Evolutionary conservation across 768 basidiomycete species (phyloP).

Genomic region (Tulasnella sp.): DNA sequence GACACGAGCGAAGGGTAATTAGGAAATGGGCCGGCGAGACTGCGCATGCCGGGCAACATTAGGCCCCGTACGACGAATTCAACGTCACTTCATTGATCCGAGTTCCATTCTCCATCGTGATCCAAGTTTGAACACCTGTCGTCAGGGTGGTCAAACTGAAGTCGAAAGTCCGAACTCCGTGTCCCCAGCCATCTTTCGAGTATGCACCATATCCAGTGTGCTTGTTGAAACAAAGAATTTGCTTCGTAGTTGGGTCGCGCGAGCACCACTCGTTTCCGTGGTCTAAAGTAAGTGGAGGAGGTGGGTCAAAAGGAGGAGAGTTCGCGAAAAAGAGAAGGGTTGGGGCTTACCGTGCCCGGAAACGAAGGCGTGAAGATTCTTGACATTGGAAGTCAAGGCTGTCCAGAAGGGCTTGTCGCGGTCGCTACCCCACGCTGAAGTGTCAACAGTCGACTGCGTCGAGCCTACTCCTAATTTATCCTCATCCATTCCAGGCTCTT

Average conservation of each 20-base stretch:
- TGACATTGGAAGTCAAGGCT: constrained; percentile 52
- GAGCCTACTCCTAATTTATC: constrained; percentile 45
- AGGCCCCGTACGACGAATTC: constrained; percentile 24
- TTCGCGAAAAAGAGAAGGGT: neutral
- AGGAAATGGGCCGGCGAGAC: no score
- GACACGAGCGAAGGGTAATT: no score
- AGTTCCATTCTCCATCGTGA: constrained; percentile 57
- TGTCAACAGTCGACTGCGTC: constrained; percentile 50
- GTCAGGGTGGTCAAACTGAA: constrained; percentile 51
- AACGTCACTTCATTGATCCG: constrained; percentile 53
- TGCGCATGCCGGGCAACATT: neutral
- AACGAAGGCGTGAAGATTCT: constrained; percentile 62
- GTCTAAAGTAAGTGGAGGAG: constrained; percentile 41
- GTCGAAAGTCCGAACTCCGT: constrained; percentile 60
- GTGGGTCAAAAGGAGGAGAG: neutral
- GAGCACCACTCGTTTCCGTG: constrained; percentile 80
- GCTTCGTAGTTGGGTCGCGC: constrained; percentile 55
- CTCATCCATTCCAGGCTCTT: constrained; percentile 48
- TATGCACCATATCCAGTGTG: constrained; percentile 76
- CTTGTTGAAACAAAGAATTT: constrained; percentile 73
- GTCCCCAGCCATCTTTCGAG: constrained; percentile 50
- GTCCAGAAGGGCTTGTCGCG: constrained; percentile 62
- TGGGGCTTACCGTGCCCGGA: constrained; percentile 60
- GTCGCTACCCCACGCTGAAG: constrained; percentile 36
- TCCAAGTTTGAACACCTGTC: constrained; percentile 55